Conservation (phyloP, 495 filamentous ascomycete genomes). For the Staphylotrichum tortipilum region DNA sequence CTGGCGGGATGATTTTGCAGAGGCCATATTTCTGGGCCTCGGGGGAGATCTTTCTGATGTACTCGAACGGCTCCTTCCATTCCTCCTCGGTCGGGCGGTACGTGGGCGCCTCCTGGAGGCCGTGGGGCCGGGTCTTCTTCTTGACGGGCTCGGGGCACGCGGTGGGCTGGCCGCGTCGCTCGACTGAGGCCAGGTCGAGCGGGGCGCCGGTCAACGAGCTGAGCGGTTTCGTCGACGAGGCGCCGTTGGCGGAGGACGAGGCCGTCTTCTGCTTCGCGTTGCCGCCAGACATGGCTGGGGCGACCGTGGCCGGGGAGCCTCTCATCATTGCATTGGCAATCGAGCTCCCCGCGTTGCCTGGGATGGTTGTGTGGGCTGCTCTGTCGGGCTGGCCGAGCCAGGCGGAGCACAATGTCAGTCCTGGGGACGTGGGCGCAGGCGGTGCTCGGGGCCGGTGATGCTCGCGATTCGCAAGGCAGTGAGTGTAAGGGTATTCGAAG, state of each 20-base stretch:
- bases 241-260: slow-evolving; percentile 44
- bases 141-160: slow-evolving; percentile 68
- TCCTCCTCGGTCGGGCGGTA: slow-evolving; percentile 88
- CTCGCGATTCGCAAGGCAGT: neutral
- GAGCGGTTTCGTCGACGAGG: slow-evolving; percentile 44
- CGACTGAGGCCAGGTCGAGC: slow-evolving; percentile 82
- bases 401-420: too few species aligned
- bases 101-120: slow-evolving; percentile 81
- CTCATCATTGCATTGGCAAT: slow-evolving; percentile 37
- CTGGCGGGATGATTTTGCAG: slow-evolving; percentile 89
- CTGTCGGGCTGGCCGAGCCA: too few species aligned
- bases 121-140: slow-evolving; percentile 66
- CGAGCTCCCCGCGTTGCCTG: slow-evolving; percentile 20
- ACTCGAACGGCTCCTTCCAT: slow-evolving; percentile 87
- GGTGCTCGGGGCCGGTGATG: neutral
- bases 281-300: slow-evolving; percentile 22
- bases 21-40: slow-evolving; percentile 83
- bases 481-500: neutral
- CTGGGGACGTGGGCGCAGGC: too few species aligned
- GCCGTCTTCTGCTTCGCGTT: slow-evolving; percentile 34
- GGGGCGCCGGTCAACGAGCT: slow-evolving; percentile 48
- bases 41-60: slow-evolving; percentile 78
- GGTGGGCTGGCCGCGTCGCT: slow-evolving; percentile 73
- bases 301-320: slow-evolving; percentile 39
- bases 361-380: too few species aligned